A percentile compares a stretch with the other conserved stretches of the same genome.
Evolutionary conservation across 164 flowering plant genomes (phyloP).

Genomic region (Chimonanthus salicifolius): DNA sequence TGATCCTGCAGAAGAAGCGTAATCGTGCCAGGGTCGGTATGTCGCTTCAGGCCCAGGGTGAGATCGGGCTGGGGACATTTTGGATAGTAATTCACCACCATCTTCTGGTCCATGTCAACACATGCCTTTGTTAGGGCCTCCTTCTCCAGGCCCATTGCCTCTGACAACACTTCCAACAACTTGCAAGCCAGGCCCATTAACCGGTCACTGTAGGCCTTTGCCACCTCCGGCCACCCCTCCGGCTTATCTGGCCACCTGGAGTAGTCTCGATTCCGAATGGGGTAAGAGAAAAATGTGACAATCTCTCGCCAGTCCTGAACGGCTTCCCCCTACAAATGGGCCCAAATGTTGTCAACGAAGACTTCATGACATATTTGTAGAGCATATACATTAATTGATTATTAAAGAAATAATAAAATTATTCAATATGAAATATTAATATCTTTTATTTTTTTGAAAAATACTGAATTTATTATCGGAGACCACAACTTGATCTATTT

Average conservation of each 20-base stretch:
- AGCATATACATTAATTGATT: too few species aligned
- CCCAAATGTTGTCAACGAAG: background rate
- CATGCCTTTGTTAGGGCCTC: constrained; percentile 77
- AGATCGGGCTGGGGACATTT: constrained; percentile 83
- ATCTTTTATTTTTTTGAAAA: too few species aligned
- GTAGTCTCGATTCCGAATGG: constrained; percentile 54
- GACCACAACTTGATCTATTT: too few species aligned
- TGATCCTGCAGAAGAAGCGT: constrained; percentile 73
- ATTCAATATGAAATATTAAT: too few species aligned
- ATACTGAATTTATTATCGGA: too few species aligned
- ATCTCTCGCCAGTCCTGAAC: constrained; percentile 86
- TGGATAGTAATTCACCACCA: constrained; percentile 78
- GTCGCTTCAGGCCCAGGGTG: constrained; percentile 84
- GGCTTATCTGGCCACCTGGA: constrained; percentile 89
- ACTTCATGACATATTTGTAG: background rate
- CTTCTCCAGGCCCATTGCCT: constrained; percentile 71
- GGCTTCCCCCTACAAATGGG: constrained; percentile 54
- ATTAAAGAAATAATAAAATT: too few species aligned
- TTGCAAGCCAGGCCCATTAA: constrained; percentile 74
- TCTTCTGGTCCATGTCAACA: constrained; percentile 84
- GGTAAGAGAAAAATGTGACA: constrained; percentile 81
- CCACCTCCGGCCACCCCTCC: constrained; percentile 53
- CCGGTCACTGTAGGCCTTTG: constrained; percentile 59
- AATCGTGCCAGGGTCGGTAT: constrained; percentile 87
- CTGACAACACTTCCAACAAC: constrained; percentile 68